phyloP scores from a whole-genome alignment of 225 moss, liverwort and hornwort genomes.

The Anthoceros angustus region DNA sequence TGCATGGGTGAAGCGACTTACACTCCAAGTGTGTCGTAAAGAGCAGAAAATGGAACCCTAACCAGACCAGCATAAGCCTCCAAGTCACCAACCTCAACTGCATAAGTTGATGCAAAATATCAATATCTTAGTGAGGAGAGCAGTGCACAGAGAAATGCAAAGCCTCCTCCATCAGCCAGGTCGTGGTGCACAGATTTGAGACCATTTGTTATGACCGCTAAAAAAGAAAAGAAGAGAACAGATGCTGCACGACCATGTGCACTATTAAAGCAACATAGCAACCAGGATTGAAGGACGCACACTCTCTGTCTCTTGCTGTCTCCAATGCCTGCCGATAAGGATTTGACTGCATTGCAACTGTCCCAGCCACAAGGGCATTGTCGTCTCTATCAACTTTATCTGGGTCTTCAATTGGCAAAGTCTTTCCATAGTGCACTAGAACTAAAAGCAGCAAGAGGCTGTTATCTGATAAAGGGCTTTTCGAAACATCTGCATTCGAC shows the following conservation, averaged over 20 bases:
- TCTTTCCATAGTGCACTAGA: conserved; percentile 30
- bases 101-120: neutral
- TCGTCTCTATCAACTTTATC: conserved; percentile 6
- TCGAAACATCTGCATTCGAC: conserved; percentile 24
- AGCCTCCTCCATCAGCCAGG: no score
- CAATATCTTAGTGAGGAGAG: neutral
- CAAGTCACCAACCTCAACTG: conserved; percentile 12
- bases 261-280: neutral
- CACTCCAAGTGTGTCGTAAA: conserved; percentile 26
- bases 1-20: neutral
- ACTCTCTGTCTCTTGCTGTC: conserved; percentile 21
- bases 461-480: conserved; percentile 33
- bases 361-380: conserved; percentile 8
- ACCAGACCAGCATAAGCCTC: conserved; percentile 19
- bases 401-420: neutral
- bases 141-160: no score
- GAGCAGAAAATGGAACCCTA: conserved; percentile 22
- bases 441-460: conserved; percentile 29
- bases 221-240: no score
- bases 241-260: no score
- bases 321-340: conserved; percentile 27
- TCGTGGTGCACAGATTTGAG: no score
- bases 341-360: conserved; percentile 10
- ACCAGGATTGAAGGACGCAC: conserved; percentile 6
- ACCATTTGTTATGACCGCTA: no score